Conservation (phyloP, 2,329 filamentous ascomycete species). For the Fusarium tjaetaba region DNA sequence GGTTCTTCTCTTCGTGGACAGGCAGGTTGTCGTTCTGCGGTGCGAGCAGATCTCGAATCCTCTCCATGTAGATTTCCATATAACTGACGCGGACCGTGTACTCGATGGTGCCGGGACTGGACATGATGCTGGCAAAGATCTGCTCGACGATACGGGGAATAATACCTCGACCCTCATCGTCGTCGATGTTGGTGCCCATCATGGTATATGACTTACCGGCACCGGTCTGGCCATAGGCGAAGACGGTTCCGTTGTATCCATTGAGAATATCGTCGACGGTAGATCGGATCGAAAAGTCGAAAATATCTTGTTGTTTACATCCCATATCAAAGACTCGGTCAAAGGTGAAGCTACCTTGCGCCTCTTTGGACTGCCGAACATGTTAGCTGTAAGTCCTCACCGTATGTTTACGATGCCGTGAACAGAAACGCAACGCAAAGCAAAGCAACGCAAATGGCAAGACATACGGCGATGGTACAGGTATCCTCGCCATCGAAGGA, state of each 20-base stretch:
- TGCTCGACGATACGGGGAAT: slow-evolving; percentile 97
- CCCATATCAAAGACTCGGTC: slow-evolving; percentile 97
- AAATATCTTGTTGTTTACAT: slow-evolving; percentile 91
- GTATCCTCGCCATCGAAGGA: slow-evolving; percentile 89
- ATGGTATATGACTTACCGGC: slow-evolving; percentile 99
- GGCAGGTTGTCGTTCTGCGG: slow-evolving; percentile 96
- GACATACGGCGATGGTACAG: slow-evolving; percentile 81
- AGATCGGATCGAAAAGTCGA: slow-evolving; percentile 95
- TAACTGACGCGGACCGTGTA: slow-evolving; percentile 99
- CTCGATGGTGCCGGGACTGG: slow-evolving; percentile 91
- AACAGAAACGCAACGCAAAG: background rate
- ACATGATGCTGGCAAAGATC: slow-evolving; percentile 94
- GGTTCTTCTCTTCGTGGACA: slow-evolving; percentile 97
- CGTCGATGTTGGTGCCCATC: slow-evolving; percentile 83
- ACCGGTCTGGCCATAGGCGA: slow-evolving; percentile 97
- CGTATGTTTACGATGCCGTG: background rate
- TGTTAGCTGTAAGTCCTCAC: slow-evolving; percentile 37
- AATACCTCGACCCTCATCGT: slow-evolving; percentile 87
- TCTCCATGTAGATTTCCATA: slow-evolving; percentile 99
- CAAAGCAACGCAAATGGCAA: background rate
- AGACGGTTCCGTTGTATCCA: slow-evolving; percentile 98
- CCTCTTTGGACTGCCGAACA: slow-evolving; percentile 78
- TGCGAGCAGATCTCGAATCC: slow-evolving; percentile 90
- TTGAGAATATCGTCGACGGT: slow-evolving; percentile 99
- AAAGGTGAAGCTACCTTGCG: slow-evolving; percentile 89